phyloP scores from a whole-genome alignment of 257 asterid genomes.

The Avicennia marina region DNA sequence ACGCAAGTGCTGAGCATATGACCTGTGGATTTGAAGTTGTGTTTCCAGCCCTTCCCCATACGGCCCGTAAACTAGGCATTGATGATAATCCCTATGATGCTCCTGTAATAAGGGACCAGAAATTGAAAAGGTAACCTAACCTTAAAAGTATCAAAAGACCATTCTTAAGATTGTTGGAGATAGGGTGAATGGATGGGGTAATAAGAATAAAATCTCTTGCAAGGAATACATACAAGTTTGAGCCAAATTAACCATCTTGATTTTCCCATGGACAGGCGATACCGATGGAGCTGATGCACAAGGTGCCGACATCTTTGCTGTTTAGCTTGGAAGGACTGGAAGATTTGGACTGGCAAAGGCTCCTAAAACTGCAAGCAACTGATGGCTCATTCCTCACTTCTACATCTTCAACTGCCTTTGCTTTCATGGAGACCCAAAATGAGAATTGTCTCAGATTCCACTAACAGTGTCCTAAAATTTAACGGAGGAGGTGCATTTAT shows the following conservation, averaged over 20 bases:
- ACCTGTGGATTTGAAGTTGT: constrained; percentile 36
- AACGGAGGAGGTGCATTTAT: constrained; percentile 47
- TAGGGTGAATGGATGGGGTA: too few relatives aligned
- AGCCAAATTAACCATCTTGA: too few relatives aligned
- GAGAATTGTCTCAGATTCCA: constrained; percentile 29
- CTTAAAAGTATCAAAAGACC: too few relatives aligned
- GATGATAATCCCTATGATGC: constrained; percentile 25
- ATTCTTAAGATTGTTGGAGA: not conserved
- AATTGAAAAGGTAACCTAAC: constrained; percentile 24
- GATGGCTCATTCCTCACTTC: constrained; percentile 56
- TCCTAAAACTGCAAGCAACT: constrained; percentile 34
- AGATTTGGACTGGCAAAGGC: constrained; percentile 43
- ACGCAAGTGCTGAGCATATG: constrained; percentile 26
- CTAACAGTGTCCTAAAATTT: constrained; percentile 18
- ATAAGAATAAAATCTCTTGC: too few relatives aligned
- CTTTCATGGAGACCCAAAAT: constrained; percentile 44
- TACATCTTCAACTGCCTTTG: constrained; percentile 57
- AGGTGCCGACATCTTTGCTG: constrained; percentile 33
- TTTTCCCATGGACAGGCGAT: constrained; percentile 16
- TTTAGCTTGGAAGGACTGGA: constrained; percentile 46
- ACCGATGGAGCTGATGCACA: constrained; percentile 38
- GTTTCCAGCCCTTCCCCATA: constrained; percentile 25
- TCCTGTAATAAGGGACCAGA: constrained; percentile 14
- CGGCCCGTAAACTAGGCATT: constrained; percentile 17
- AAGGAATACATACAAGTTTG: too few relatives aligned